Conservation (phyloP, 352 stramenopile genomes). For the Phytophthora sansomeana region DNA sequence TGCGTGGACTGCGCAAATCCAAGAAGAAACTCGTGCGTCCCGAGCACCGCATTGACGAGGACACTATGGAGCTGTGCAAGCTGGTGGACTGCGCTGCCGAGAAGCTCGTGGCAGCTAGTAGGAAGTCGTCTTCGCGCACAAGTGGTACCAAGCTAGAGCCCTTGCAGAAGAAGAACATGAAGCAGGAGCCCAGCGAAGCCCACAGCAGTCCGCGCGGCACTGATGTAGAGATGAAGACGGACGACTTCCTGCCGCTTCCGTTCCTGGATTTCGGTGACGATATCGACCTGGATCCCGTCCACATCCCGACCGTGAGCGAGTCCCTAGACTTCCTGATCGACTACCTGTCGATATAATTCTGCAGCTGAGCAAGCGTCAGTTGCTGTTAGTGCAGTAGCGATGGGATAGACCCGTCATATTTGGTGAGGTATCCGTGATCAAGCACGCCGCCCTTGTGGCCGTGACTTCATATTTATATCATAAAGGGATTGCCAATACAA, state of each 20-base stretch:
- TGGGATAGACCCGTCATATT: conserved; percentile 33
- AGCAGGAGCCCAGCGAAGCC: conserved; percentile 27
- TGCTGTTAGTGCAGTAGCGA: conserved; percentile 41
- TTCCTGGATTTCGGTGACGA: conserved; percentile 56
- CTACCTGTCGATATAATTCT: conserved; percentile 57
- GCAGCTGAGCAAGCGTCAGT: conserved; percentile 21
- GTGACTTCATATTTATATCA: conserved; percentile 50
- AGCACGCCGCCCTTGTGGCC: conserved; percentile 15
- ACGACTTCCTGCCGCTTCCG: conserved; percentile 53
- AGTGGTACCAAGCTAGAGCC: conserved; percentile 33
- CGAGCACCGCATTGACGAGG: conserved; percentile 67
- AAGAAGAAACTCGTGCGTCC: conserved; percentile 75
- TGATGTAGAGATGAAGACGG: conserved; percentile 45
- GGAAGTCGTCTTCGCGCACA: conserved; percentile 22
- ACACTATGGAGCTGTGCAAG: conserved; percentile 69
- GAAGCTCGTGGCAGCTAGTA: conserved; percentile 47
- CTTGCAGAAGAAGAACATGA: conserved; percentile 39
- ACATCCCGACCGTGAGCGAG: conserved; percentile 66
- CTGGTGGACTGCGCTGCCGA: conserved; percentile 56
- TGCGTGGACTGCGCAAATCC: conserved; percentile 71
- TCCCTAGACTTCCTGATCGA: conserved; percentile 75
- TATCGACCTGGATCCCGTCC: conserved; percentile 52
- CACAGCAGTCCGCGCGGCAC: conserved; percentile 37
- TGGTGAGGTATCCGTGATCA: conserved; percentile 37
- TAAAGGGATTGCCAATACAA: conserved; percentile 40